A percentile compares a stretch with the other conserved stretches of the same genome.
Evolutionary conservation across 192 early-diverging fungal genomes (phyloP).

Genomic region (Backusella tarrabulga): DNA sequence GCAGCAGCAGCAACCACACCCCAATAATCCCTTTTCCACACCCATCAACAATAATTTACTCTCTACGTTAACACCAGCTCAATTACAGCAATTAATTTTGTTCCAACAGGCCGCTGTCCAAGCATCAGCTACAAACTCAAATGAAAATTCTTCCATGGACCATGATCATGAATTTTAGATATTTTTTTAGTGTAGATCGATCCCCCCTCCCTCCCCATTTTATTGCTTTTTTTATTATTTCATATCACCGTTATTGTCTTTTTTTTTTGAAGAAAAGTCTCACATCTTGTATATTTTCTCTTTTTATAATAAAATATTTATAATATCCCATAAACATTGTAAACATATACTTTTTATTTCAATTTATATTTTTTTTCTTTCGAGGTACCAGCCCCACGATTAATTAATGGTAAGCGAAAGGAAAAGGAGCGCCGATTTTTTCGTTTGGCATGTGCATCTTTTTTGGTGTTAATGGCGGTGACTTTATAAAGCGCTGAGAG

Average conservation of each 20-base stretch:
- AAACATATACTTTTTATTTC: neutral
- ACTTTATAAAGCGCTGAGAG: neutral
- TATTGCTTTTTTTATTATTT: neutral
- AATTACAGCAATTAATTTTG: constrained; percentile 8
- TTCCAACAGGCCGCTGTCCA: neutral
- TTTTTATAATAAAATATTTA: neutral
- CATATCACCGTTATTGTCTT: neutral
- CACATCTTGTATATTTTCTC: neutral
- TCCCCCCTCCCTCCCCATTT: neutral
- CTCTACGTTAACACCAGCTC: neutral
- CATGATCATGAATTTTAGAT: constrained; percentile 10
- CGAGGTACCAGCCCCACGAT: neutral
- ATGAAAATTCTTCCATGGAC: neutral
- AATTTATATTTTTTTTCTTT: neutral
- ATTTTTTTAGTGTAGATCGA: neutral
- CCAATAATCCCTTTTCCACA: neutral
- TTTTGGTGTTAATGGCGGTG: neutral
- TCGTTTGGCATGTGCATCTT: neutral
- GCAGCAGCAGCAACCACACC: neutral
- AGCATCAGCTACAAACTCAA: neutral
- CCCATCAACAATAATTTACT: neutral
- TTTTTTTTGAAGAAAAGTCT: neutral
- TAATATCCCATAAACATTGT: neutral
- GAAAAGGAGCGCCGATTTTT: neutral
- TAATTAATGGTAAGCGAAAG: neutral